phyloP scores from a whole-genome alignment of 2,329 filamentous ascomycete genomes.

The Fusarium coffeatum region DNA sequence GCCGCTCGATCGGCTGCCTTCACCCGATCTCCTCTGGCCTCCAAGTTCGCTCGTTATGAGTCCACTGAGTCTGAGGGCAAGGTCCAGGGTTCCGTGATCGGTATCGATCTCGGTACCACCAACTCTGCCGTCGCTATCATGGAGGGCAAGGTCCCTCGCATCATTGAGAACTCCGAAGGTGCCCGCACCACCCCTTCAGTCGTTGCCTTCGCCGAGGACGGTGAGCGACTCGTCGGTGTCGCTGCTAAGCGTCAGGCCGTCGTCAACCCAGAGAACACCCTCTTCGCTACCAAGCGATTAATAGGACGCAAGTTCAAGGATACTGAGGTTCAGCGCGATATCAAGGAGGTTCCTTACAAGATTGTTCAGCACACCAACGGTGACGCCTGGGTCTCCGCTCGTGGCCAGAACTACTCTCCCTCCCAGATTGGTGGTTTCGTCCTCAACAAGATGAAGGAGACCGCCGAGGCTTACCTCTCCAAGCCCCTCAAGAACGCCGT shows the following conservation, averaged over 20 bases:
- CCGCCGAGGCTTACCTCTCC: constrained; percentile 90
- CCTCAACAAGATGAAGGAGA: constrained; percentile 99
- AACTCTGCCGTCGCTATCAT: constrained; percentile 98
- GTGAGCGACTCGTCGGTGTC: constrained; percentile 95
- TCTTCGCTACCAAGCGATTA: constrained; percentile 98
- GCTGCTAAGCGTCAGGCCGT: constrained; percentile 98
- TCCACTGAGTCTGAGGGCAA: constrained; percentile 71
- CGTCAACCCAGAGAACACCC: constrained; percentile 97
- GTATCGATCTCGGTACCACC: constrained; percentile 98
- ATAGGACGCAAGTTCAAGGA: constrained; percentile 98
- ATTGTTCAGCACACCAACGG: constrained; percentile 97
- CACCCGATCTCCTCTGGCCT: constrained; percentile 76
- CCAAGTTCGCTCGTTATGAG: constrained; percentile 82
- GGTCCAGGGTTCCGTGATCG: constrained; percentile 95
- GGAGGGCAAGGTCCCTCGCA: constrained; percentile 95
- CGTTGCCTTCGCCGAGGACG: constrained; percentile 94
- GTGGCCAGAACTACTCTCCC: constrained; percentile 94
- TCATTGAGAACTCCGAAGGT: constrained; percentile 96
- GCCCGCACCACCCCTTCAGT: constrained; percentile 74
- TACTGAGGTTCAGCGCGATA: constrained; percentile 91
- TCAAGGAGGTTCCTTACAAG: constrained; percentile 98
- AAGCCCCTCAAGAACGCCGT: constrained; percentile 95
- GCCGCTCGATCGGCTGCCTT: constrained; percentile 74
- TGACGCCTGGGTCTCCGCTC: constrained; percentile 94
- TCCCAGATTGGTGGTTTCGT: constrained; percentile 98